phyloP scores from a whole-genome alignment of 2,329 filamentous ascomycete genomes.

The Cercospora nicotianae region DNA sequence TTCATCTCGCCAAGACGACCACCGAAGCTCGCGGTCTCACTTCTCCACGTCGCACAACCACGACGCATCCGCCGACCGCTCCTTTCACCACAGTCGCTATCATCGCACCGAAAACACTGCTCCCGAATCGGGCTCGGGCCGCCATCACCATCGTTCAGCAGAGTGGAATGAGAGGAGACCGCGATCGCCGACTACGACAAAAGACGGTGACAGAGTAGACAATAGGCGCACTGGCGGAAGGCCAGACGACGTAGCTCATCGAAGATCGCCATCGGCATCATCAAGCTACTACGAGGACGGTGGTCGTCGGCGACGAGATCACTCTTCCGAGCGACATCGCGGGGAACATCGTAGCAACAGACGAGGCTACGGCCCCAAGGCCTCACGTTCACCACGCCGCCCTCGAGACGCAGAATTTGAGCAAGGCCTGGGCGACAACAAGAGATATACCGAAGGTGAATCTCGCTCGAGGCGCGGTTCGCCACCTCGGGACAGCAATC shows the following conservation, averaged over 20 bases:
- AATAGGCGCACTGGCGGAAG: slow-evolving; percentile 25
- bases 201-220: slow-evolving; percentile 28
- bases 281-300: slow-evolving; percentile 40
- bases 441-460: slow-evolving; percentile 12
- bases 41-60: slow-evolving; percentile 30
- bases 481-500: slow-evolving; percentile 13
- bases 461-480: slow-evolving; percentile 8
- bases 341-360: slow-evolving; percentile 22
- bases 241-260: slow-evolving; percentile 40
- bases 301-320: slow-evolving; percentile 32
- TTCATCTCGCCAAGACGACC: slow-evolving; percentile 20
- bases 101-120: slow-evolving; percentile 23
- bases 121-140: slow-evolving; percentile 35
- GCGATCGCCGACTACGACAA: slow-evolving; percentile 36
- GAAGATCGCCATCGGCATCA: slow-evolving; percentile 45
- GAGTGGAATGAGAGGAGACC: slow-evolving; percentile 38
- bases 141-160: slow-evolving; percentile 23
- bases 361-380: slow-evolving; percentile 15
- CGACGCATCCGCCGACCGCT: slow-evolving; percentile 24
- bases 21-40: slow-evolving; percentile 11
- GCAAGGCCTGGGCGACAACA: slow-evolving; percentile 7
- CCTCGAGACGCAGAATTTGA: slow-evolving; percentile 10
- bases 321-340: slow-evolving; percentile 33
- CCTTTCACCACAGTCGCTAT: slow-evolving; percentile 20
- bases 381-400: slow-evolving; percentile 29